These are phyloP conservation scores for Cordia subcordata DNA, from an alignment of 257 asterid species.

Conservation along the genomic window DNA sequence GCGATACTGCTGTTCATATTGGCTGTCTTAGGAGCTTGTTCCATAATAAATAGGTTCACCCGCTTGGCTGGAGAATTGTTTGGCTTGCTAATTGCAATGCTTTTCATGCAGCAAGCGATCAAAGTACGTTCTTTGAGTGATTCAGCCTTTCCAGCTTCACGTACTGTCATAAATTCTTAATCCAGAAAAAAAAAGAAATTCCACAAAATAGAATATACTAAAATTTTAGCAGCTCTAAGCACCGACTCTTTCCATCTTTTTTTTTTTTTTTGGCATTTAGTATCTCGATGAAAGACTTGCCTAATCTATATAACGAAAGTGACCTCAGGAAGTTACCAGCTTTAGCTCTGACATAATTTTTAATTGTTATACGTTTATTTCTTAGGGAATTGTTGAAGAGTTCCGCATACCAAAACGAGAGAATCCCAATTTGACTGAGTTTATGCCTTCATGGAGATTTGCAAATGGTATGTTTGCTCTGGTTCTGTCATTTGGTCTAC, in stretches of 20 bases:
- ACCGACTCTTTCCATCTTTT: no score
- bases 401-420: conserved; percentile 70
- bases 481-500: conserved; percentile 73
- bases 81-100: conserved; percentile 96
- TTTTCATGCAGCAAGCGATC: conserved; percentile 93
- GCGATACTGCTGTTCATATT: conserved; percentile 68
- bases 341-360: not conserved
- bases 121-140: conserved; percentile 33
- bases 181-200: no score
- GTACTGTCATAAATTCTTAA: no score
- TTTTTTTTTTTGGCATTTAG: not conserved
- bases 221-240: no score
- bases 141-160: no score
- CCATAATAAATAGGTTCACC: conserved; percentile 88
- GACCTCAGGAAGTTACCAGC: not conserved
- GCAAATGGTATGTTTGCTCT: conserved; percentile 88
- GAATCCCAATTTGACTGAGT: conserved; percentile 34
- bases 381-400: conserved; percentile 84
- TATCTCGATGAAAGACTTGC: not conserved
- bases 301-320: no score
- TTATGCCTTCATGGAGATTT: conserved; percentile 75
- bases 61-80: conserved; percentile 92
- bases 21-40: conserved; percentile 88
- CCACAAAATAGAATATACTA: no score
- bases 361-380: not conserved